These are phyloP conservation scores for Huntiella bhutanensis DNA, from an alignment of 2,329 filamentous ascomycete genomes.

Conservation along the genomic window DNA sequence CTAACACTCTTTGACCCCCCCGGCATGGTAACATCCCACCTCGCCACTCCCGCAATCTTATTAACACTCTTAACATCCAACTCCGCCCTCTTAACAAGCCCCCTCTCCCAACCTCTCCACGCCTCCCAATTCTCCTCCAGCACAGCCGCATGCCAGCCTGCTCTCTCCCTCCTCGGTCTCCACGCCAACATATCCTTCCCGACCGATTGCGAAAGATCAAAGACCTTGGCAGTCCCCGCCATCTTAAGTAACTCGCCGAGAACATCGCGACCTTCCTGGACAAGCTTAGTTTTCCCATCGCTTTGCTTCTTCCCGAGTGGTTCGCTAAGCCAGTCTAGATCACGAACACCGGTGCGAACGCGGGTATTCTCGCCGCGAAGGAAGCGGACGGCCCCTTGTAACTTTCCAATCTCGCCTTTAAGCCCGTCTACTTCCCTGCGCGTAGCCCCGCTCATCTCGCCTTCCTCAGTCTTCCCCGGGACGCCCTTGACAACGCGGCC, in stretches of 20 bases:
- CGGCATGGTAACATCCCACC: slow-evolving; percentile 31
- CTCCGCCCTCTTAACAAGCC: slow-evolving; percentile 33
- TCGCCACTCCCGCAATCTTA: slow-evolving; percentile 20
- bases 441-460: slow-evolving; percentile 47
- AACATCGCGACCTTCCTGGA: slow-evolving; percentile 45
- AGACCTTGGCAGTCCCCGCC: slow-evolving; percentile 34
- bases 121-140: slow-evolving; percentile 46
- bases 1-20: slow-evolving; percentile 21
- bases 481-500: slow-evolving; percentile 28
- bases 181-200: slow-evolving; percentile 44
- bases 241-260: slow-evolving; percentile 46
- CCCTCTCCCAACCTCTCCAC: slow-evolving; percentile 39
- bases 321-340: slow-evolving; percentile 43
- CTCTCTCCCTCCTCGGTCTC: slow-evolving; percentile 44
- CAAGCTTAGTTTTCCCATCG: slow-evolving; percentile 17
- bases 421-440: slow-evolving; percentile 56
- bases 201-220: slow-evolving; percentile 33
- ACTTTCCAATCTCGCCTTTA: slow-evolving; percentile 44
- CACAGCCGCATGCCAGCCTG: slow-evolving; percentile 46
- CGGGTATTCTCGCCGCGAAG: slow-evolving; percentile 48
- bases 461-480: slow-evolving; percentile 25
- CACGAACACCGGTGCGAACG: slow-evolving; percentile 36
- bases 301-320: slow-evolving; percentile 30
- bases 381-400: slow-evolving; percentile 48
- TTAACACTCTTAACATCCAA: slow-evolving; percentile 17